Conservation (phyloP, 257 asterid species). For the Primulina tabacum region DNA sequence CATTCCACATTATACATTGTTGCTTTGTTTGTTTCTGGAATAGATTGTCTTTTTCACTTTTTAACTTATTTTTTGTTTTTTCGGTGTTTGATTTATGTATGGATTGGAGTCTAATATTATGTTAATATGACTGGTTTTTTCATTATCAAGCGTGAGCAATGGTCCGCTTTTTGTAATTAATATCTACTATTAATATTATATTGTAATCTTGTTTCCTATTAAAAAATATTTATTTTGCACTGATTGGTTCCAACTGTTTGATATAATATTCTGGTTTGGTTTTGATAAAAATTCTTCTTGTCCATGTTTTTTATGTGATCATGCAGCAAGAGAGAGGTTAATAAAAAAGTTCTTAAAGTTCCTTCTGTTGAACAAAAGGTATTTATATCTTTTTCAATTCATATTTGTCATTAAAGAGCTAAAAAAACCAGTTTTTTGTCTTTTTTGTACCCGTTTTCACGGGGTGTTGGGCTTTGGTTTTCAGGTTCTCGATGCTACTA, state of each 20-base stretch:
- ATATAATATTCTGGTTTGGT: conserved; percentile 3
- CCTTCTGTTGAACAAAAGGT: conserved; percentile 94
- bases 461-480: conserved; percentile 18
- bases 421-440: conserved; percentile 15
- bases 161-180: too few relatives aligned
- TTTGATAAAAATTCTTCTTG: conserved; percentile 11
- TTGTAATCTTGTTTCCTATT: too few relatives aligned
- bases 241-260: conserved; percentile 1
- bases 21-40: conserved; percentile 17
- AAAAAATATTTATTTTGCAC: not conserved
- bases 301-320: conserved; percentile 24
- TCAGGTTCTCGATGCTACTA: conserved; percentile 96
- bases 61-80: not conserved
- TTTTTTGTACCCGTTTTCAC: conserved; percentile 16
- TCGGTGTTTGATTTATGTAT: not conserved
- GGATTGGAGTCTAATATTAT: too few relatives aligned
- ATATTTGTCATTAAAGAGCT: not conserved
- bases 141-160: too few relatives aligned
- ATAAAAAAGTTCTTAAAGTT: conserved; percentile 92
- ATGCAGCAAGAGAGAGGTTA: conserved; percentile 97
- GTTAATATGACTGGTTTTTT: too few relatives aligned
- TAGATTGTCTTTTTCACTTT: conserved; percentile 12
- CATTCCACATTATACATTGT: not conserved
- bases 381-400: conserved; percentile 21
- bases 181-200: too few relatives aligned